Evolutionary conservation across 805 yeast genomes (phyloP).

Genomic region (Maudiozyma barnettii): DNA sequence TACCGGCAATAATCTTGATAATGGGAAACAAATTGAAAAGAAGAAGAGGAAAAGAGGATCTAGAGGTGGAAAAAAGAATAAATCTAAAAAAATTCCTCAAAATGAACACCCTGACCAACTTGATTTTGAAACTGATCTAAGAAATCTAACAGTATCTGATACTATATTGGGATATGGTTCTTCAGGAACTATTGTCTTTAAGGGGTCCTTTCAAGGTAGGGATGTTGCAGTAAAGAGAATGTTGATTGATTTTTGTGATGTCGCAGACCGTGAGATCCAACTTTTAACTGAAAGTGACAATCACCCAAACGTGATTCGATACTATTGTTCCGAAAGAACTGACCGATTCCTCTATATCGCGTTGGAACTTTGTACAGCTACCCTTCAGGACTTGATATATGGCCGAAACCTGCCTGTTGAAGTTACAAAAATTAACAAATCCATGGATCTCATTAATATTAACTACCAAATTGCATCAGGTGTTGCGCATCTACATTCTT

Average conservation of each 20-base stretch:
- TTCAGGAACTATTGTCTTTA: constrained; percentile 90
- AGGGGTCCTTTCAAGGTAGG: constrained; percentile 82
- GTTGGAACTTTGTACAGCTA: constrained; percentile 79
- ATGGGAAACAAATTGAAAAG: constrained; percentile 11
- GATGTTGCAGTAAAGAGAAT: constrained; percentile 95
- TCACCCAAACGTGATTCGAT: constrained; percentile 89
- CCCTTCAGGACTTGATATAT: constrained; percentile 78
- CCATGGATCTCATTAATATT: constrained; percentile 40
- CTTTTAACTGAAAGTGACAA: constrained; percentile 89
- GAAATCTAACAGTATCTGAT: constrained; percentile 55
- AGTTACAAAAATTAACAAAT: constrained; percentile 31
- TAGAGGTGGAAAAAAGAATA: constrained; percentile 68
- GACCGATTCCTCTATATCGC: constrained; percentile 89
- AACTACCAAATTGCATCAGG: constrained; percentile 77
- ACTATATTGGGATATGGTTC: constrained; percentile 89
- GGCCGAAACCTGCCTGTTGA: constrained; percentile 31
- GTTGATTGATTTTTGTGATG: constrained; percentile 86
- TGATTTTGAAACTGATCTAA: constrained; percentile 29
- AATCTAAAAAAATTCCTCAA: not conserved
- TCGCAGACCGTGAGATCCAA: constrained; percentile 86
- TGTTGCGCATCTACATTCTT: constrained; percentile 71
- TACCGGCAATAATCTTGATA: not conserved
- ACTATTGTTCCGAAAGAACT: constrained; percentile 85
- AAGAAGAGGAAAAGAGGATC: constrained; percentile 73
- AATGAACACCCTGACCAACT: constrained; percentile 4